Percentiles rank a stretch among this genome's conserved stretches.
Evolutionary conservation across 2,329 filamentous ascomycete genomes (phyloP).

Genomic region (Beauveria caledonica): DNA sequence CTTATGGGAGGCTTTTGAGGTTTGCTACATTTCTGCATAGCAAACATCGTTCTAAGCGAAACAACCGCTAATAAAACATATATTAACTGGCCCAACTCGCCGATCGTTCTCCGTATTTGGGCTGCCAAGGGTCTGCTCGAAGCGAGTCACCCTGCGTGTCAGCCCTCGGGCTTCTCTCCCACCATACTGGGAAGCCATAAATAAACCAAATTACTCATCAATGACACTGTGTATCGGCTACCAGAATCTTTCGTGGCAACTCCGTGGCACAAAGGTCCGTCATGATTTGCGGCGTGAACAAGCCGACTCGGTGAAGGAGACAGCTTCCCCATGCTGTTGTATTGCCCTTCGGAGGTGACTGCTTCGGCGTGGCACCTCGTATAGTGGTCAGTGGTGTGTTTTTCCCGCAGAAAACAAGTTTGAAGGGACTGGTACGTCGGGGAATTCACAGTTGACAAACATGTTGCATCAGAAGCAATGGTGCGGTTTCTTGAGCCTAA

Average conservation of each 20-base stretch:
- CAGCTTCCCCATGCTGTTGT: background rate
- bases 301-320: background rate
- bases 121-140: background rate
- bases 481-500: background rate
- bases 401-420: background rate
- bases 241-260: background rate
- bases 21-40: background rate
- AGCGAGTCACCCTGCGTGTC: background rate
- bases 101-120: background rate
- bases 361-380: conserved; percentile 7
- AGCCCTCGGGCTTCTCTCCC: background rate
- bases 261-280: background rate
- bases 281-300: background rate
- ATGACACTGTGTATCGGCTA: background rate
- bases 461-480: background rate
- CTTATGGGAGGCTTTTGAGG: background rate
- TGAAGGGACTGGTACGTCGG: background rate
- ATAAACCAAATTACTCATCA: background rate
- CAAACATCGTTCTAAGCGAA: conserved; percentile 1
- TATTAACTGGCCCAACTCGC: background rate
- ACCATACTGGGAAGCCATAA: background rate
- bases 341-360: background rate
- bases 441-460: background rate
- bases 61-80: background rate
- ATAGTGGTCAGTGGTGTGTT: background rate